phyloP scores from a whole-genome alignment of 1,139 yeast genomes.

The Lodderomyces orthopsilosis region DNA sequence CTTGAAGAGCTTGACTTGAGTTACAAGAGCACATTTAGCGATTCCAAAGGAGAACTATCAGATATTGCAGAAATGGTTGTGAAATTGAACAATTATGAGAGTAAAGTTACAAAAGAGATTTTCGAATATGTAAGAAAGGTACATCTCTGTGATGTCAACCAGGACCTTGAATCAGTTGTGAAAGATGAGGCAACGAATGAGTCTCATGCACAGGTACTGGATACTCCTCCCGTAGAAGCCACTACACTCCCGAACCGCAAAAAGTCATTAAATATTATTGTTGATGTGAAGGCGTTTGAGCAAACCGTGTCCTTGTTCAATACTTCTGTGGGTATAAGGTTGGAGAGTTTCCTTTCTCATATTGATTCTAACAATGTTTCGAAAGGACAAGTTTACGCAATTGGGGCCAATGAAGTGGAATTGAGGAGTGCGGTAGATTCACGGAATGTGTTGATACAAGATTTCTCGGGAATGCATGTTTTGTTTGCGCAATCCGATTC shows the following conservation, averaged over 20 bases:
- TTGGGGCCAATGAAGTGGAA: background rate
- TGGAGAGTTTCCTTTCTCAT: background rate
- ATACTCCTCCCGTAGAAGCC: background rate
- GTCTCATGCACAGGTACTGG: background rate
- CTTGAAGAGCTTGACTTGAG: conserved; percentile 7
- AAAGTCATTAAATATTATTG: background rate
- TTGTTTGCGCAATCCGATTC: background rate
- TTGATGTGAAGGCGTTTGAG: background rate
- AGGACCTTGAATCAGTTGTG: background rate
- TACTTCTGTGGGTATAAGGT: background rate
- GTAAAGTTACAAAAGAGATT: conserved; percentile 16
- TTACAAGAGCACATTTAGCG: background rate
- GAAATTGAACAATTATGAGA: conserved; percentile 11
- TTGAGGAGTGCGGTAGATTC: background rate
- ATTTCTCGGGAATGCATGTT: background rate
- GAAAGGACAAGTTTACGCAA: background rate
- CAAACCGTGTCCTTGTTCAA: background rate
- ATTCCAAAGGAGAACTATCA: background rate
- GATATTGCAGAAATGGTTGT: background rate
- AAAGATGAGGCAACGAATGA: background rate
- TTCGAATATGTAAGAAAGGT: background rate
- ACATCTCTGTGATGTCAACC: too few species aligned
- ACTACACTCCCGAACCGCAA: background rate
- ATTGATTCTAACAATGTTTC: background rate
- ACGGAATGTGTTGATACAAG: background rate